Evolutionary conservation across 176 grass and related monocot genomes (phyloP).

Genomic region (Poa pratensis): DNA sequence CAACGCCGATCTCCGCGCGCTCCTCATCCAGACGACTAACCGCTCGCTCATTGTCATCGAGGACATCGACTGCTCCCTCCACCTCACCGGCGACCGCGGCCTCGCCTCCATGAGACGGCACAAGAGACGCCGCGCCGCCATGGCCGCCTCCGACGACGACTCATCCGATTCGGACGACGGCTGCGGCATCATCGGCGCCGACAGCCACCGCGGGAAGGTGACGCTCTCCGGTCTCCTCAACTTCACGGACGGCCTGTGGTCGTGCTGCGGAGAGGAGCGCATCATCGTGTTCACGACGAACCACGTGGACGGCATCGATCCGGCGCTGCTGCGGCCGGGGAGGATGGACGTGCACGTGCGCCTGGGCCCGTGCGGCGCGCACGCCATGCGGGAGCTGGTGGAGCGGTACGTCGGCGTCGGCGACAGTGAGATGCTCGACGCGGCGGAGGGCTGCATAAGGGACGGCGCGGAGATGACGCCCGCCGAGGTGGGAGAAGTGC

Average conservation of each 20-base stretch:
- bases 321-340: constrained; percentile 80
- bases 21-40: constrained; percentile 90
- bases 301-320: constrained; percentile 88
- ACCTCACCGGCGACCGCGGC: constrained; percentile 78
- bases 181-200: neutral
- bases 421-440: constrained; percentile 61
- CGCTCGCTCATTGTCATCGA: constrained; percentile 93
- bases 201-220: constrained; percentile 54
- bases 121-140: constrained; percentile 43
- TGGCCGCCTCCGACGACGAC: constrained; percentile 52
- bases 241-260: constrained; percentile 98
- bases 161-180: constrained; percentile 61
- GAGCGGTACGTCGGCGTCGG: constrained; percentile 57
- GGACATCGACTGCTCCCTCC: constrained; percentile 98
- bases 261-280: constrained; percentile 95
- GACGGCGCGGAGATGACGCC: constrained; percentile 89
- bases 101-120: constrained; percentile 42
- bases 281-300: constrained; percentile 97
- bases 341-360: constrained; percentile 97
- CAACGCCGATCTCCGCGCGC: constrained; percentile 81
- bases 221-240: constrained; percentile 92
- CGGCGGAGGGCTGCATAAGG: constrained; percentile 55
- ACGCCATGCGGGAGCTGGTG: constrained; percentile 80
- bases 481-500: constrained; percentile 88
- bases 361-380: constrained; percentile 67